Evolutionary conservation across 2,329 filamentous ascomycete genomes (phyloP).

Genomic region (Didymella pomorum): DNA sequence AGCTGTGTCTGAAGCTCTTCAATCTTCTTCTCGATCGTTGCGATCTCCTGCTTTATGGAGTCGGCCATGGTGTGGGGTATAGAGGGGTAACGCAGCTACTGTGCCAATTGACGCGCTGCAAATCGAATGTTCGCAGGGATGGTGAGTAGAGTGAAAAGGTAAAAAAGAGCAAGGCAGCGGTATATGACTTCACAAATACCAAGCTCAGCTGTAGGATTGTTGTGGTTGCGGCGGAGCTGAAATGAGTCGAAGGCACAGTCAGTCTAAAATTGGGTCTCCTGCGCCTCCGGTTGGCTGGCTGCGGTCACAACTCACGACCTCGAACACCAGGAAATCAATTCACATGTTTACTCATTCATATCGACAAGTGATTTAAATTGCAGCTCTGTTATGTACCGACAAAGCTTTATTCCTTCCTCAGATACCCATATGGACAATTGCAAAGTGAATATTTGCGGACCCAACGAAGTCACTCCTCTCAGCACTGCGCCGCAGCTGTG

Average conservation of each 20-base stretch:
- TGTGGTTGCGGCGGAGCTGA: conserved; percentile 19
- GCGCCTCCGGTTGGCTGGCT: conserved; percentile 21
- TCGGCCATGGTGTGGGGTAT: conserved; percentile 45
- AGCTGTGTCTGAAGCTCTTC: conserved; percentile 41
- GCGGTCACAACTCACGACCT: neutral
- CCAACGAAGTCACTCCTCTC: neutral
- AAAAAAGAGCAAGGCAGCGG: neutral
- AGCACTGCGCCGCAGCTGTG: conserved; percentile 9
- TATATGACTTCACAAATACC: conserved; percentile 10
- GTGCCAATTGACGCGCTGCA: conserved; percentile 21
- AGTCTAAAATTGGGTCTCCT: conserved; percentile 23
- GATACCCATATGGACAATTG: no score
- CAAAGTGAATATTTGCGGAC: neutral
- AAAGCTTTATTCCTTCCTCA: neutral
- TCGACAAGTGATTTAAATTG: neutral
- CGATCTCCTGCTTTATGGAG: conserved; percentile 44
- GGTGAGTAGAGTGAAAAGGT: neutral
- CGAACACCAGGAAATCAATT: neutral
- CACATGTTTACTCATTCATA: neutral
- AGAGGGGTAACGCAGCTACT: conserved; percentile 24
- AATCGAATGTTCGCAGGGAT: neutral
- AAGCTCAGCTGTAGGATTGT: conserved; percentile 19
- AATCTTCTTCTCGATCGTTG: conserved; percentile 45
- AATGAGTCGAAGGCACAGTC: conserved; percentile 19
- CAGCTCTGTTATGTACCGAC: neutral